These are phyloP conservation scores for Phyllosticta paracitricarpa DNA, from an alignment of 2,329 filamentous ascomycete species.

Conservation along the genomic window DNA sequence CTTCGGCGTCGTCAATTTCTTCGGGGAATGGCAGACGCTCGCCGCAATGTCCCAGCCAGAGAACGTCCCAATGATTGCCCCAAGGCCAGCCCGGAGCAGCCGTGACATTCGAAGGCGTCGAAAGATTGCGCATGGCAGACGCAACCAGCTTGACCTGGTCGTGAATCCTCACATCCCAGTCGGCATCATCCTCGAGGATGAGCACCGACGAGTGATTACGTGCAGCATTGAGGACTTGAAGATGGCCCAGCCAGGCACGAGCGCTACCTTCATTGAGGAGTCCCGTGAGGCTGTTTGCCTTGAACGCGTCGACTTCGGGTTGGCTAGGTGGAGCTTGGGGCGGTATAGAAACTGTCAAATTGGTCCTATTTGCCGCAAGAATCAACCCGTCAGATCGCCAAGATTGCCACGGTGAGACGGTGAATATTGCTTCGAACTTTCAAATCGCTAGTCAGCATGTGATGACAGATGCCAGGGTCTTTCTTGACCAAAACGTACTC, in stretches of 20 bases:
- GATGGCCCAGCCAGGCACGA: slow-evolving; percentile 11
- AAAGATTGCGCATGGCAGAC: slow-evolving; percentile 2
- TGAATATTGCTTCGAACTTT: slow-evolving; percentile 11
- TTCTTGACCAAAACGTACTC: background rate
- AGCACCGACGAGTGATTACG: slow-evolving; percentile 1
- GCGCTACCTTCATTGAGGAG: slow-evolving; percentile 6
- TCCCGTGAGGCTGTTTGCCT: background rate
- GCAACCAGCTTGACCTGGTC: slow-evolving; percentile 1
- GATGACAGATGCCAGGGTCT: background rate
- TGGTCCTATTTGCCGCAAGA: slow-evolving; percentile 9
- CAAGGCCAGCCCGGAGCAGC: slow-evolving; percentile 1
- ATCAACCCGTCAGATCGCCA: slow-evolving; percentile 12
- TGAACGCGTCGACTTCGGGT: background rate
- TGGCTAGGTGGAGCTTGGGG: background rate
- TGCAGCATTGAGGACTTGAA: slow-evolving; percentile 9
- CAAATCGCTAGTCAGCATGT: background rate
- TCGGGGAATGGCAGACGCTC: slow-evolving; percentile 6
- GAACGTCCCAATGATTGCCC: slow-evolving; percentile 9
- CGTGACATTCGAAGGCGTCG: background rate
- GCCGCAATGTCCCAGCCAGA: slow-evolving; percentile 9
- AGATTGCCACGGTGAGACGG: slow-evolving; percentile 2
- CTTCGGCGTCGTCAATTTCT: background rate
- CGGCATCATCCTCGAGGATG: slow-evolving; percentile 12
- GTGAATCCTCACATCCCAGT: slow-evolving; percentile 11
- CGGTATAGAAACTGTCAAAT: slow-evolving; percentile 9